These are phyloP conservation scores for Yamadazyma sp. DNA, from an alignment of 1,139 yeast species.

Conservation along the genomic window DNA sequence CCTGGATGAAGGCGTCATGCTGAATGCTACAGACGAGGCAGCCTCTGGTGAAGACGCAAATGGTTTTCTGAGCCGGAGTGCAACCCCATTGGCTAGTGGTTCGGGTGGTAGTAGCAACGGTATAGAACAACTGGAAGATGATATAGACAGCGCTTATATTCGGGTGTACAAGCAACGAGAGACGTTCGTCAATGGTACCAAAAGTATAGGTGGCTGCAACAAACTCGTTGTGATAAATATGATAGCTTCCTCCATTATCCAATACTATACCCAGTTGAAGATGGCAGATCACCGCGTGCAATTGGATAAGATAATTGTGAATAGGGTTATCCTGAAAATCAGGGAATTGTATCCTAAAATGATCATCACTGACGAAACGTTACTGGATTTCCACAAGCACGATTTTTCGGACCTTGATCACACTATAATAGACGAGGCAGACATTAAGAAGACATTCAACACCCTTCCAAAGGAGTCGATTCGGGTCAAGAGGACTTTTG, in stretches of 20 bases:
- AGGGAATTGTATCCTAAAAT: conserved; percentile 6
- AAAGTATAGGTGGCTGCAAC: not conserved
- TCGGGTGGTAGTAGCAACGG: not conserved
- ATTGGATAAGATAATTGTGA: not conserved
- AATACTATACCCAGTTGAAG: conserved; percentile 8
- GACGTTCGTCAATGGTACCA: not conserved
- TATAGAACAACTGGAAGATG: not conserved
- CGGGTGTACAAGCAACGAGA: conserved; percentile 1
- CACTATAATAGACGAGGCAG: conserved; percentile 1
- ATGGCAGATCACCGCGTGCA: not conserved
- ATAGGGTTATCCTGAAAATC: not conserved
- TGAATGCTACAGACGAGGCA: no score
- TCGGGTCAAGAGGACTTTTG: conserved; percentile 14
- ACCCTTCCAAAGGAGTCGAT: conserved; percentile 16
- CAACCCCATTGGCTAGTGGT: no score
- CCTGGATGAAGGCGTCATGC: not conserved
- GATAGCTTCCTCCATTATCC: conserved; percentile 7
- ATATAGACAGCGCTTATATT: not conserved
- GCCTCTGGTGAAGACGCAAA: no score
- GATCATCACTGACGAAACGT: not conserved
- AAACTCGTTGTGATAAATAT: conserved; percentile 1
- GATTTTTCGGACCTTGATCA: conserved; percentile 6
- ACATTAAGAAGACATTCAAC: conserved; percentile 4
- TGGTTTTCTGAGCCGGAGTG: no score
- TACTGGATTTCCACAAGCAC: not conserved